Evolutionary conservation across 2,329 filamentous ascomycete genomes (phyloP).

Genomic region (Amphichorda felina): DNA sequence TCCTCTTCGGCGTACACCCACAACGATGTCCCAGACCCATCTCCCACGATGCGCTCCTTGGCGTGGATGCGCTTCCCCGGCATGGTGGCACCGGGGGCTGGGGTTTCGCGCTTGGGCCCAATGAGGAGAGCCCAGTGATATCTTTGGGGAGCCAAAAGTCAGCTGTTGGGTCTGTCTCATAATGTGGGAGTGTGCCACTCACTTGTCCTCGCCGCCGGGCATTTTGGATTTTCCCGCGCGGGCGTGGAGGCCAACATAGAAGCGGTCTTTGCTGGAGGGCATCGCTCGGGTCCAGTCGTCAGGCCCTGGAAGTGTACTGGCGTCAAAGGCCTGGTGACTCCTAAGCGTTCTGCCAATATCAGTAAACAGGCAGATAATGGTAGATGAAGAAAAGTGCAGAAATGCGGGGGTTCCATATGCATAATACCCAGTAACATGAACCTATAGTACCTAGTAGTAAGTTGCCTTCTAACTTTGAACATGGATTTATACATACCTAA

Average conservation of each 20-base stretch:
- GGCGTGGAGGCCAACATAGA: constrained; percentile 6
- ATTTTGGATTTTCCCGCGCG: constrained; percentile 5
- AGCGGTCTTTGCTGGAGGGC: constrained; percentile 9
- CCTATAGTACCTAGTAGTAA: no score
- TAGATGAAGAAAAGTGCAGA: no score
- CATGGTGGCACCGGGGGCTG: not conserved
- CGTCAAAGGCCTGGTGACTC: no score
- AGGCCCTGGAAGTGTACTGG: not conserved
- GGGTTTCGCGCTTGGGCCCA: constrained; percentile 17
- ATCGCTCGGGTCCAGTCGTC: not conserved
- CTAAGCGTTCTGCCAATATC: no score
- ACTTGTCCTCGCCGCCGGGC: constrained; percentile 7
- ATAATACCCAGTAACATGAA: no score
- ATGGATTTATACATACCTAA: no score
- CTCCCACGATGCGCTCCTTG: constrained; percentile 12
- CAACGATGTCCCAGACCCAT: constrained; percentile 5
- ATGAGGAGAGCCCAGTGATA: constrained; percentile 26
- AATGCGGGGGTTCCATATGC: no score
- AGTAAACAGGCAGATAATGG: no score
- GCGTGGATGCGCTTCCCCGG: constrained; percentile 17
- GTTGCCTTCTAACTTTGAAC: no score
- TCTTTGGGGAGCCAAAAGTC: constrained; percentile 11
- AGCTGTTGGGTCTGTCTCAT: no score
- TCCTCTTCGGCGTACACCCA: constrained; percentile 16
- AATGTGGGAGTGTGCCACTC: not conserved